phyloP scores from a whole-genome alignment of 169 alveolate genomes.

The Theileria equi region DNA sequence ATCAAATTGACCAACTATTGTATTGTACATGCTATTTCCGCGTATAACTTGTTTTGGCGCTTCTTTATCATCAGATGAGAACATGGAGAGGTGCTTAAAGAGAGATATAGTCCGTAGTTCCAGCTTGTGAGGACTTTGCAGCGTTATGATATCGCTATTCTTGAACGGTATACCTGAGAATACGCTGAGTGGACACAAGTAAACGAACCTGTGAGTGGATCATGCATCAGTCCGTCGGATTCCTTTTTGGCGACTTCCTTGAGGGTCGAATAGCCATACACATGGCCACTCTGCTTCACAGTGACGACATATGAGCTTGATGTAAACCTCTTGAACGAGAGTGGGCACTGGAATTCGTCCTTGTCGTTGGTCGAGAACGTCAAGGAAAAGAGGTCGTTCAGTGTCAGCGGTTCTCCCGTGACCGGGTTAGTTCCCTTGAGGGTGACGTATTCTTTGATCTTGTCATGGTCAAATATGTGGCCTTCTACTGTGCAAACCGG shows the following conservation, averaged over 20 bases:
- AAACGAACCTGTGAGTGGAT: constrained; percentile 67
- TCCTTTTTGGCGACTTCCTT: constrained; percentile 76
- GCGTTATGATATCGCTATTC: constrained; percentile 64
- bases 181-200: background rate
- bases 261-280: constrained; percentile 82
- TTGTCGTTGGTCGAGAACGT: constrained; percentile 78
- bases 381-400: constrained; percentile 74
- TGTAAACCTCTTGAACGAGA: constrained; percentile 85
- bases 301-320: constrained; percentile 86
- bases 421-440: constrained; percentile 80
- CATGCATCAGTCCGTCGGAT: constrained; percentile 62
- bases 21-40: constrained; percentile 29
- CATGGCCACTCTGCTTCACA: constrained; percentile 85
- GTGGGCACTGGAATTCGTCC: constrained; percentile 88
- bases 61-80: constrained; percentile 9
- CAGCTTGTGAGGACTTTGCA: constrained; percentile 67
- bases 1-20: too few relatives aligned
- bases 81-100: constrained; percentile 37
- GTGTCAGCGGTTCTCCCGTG: constrained; percentile 79
- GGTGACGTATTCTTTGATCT: constrained; percentile 69
- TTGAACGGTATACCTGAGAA: constrained; percentile 55
- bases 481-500: constrained; percentile 86
- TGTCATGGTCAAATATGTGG: constrained; percentile 73
- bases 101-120: constrained; percentile 35
- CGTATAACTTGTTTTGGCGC: constrained; percentile 12